Base-by-base conservation (phyloP, 148 eudicot genomes). In the Pharnaceum exiguum region DNA sequence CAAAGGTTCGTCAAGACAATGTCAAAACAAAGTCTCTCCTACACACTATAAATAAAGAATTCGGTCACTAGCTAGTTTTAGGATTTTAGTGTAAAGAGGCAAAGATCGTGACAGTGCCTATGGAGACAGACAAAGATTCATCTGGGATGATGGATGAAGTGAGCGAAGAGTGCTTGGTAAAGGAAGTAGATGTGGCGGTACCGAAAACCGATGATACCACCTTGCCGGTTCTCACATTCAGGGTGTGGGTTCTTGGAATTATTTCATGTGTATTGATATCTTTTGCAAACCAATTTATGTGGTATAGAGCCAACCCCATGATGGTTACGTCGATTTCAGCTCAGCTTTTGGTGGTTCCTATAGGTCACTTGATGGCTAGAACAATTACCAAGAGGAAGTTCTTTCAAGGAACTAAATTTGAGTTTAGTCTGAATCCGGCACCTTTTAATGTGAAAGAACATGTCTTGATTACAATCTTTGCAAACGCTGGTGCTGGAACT, bases 371-470 rank as follows among this genome's bases (percentile, higher is more conserved):
- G 15, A 89, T 89, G 96, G 96, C 95, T 2, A 51, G 68, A 17
- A 68, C 82, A 7, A 5, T 93, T 7, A 58, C 95, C 3, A 59
- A 49, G 2, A 72, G 83, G 47, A 80, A 71, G 40, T 93, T 93
- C 55, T 78, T 93, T 53, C 19, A 75, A 55, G 96, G 90, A 27
- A 47, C 43, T 5, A 74, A 10, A 53, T 85, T 59, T 44, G 73
- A 78, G 31, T 93, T 93, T 60, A 85, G 73, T 12, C 48, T 93
- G 25, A 93, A 93, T 21, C 95, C 96, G 0, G 96, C 95, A 1
- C 88, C 90, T 1, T 93, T 93, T 49, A 85, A 79, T 36, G 66
- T 88, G 1, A 93, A 93, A 63, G 96, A 93, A 57, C 98, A 88
- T 60, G 98, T 88, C 21, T 56, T 93, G 62, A 85, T 93, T 22